These are phyloP conservation scores for Ophiostoma ips DNA, from an alignment of 2,329 filamentous ascomycete genomes.

Conservation along the genomic window DNA sequence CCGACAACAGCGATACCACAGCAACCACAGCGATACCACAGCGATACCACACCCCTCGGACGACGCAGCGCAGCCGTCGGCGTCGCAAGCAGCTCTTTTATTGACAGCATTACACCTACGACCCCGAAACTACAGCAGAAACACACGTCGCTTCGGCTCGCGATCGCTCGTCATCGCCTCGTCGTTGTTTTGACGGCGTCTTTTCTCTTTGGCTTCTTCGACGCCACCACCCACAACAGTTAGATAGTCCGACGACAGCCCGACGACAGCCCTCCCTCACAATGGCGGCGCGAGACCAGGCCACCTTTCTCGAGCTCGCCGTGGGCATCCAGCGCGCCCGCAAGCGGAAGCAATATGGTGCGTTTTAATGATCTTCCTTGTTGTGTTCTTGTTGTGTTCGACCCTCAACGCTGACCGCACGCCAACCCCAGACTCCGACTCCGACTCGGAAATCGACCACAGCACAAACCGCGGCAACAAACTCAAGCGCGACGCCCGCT, in stretches of 20 bases:
- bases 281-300: slow-evolving; percentile 14
- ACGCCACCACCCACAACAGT: too few species aligned
- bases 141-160: neutral
- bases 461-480: slow-evolving; percentile 67
- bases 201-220: too few species aligned
- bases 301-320: slow-evolving; percentile 13
- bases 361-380: too few species aligned
- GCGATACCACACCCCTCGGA: too few species aligned
- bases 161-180: neutral
- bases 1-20: too few species aligned
- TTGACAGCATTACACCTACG: too few species aligned
- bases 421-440: slow-evolving; percentile 53
- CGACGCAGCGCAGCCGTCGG: too few species aligned
- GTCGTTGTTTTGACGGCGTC: neutral
- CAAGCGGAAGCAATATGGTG: slow-evolving; percentile 15
- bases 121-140: too few species aligned
- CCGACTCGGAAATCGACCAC: slow-evolving; percentile 56
- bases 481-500: slow-evolving; percentile 60
- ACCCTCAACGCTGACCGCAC: neutral
- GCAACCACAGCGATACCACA: too few species aligned
- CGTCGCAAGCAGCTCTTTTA: too few species aligned
- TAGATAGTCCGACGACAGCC: neutral
- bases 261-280: neutral
- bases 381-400: too few species aligned
- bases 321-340: slow-evolving; percentile 14